Evolutionary conservation across 306 rosid genomes (phyloP).

Genomic region (Aeschynomene evenia): DNA sequence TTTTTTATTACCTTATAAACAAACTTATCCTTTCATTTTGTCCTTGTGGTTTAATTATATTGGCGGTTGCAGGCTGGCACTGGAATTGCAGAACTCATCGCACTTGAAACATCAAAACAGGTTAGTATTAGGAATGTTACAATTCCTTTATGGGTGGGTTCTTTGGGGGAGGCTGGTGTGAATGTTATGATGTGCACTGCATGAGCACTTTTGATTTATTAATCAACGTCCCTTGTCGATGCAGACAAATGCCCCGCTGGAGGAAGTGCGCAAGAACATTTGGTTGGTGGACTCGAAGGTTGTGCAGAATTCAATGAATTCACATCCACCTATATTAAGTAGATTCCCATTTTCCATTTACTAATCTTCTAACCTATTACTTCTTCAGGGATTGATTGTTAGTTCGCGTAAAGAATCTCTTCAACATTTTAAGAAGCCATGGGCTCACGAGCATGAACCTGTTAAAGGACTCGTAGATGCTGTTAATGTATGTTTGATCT

Average conservation of each 20-base stretch:
- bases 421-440: conserved; percentile 95
- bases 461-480: conserved; percentile 63
- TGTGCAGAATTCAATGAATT: conserved; percentile 5
- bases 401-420: conserved; percentile 82
- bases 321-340: background rate
- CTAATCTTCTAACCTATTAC: conserved; percentile 22
- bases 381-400: conserved; percentile 78
- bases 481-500: conserved; percentile 55
- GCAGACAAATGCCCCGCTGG: conserved; percentile 88
- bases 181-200: background rate
- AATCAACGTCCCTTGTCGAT: conserved; percentile 33
- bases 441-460: conserved; percentile 94
- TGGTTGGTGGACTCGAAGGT: conserved; percentile 99
- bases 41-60: conserved; percentile 26
- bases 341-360: conserved; percentile 20
- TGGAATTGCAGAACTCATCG: conserved; percentile 96
- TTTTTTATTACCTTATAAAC: background rate
- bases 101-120: conserved; percentile 96
- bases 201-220: conserved; percentile 10
- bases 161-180: background rate
- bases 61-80: conserved; percentile 86
- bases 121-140: conserved; percentile 33
- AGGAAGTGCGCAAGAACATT: conserved; percentile 87
- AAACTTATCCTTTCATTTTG: conserved; percentile 6
- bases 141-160: background rate